Base-by-base conservation (phyloP, 805 yeast genomes). In the Dipodascopsis tothii region DNA sequence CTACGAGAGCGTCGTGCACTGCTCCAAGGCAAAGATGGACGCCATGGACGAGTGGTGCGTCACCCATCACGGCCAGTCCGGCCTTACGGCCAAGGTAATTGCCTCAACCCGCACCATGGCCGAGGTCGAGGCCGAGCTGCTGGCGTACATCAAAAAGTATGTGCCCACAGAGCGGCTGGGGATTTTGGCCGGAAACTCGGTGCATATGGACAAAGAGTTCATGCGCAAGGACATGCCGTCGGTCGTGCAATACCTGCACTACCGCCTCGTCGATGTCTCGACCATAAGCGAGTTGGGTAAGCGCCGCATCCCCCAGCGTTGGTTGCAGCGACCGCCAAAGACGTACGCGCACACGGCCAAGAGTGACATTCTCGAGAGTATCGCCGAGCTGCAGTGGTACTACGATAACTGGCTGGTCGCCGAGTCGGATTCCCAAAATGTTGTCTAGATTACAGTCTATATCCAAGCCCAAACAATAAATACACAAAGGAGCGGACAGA, bases 241-340 rank as follows among this genome's bases (percentile, higher is more conserved):
- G 38, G 80, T 85, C 5, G 61, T 59, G 16, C 72, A 73, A 18
- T 74, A 67, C 50, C 56, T 78, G 35, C 78, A 74, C 59, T 92
- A 92, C 60, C 73, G 99, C 43, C 71, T 88, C 33, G 74, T 92
- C 33, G 99, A 92, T 58, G 98, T 92, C 14, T 80, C 94, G n/a
- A 70, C 87, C 1, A 67, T 92, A 37, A 75, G 78, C 73, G 98
- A 92, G 63, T 65, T 87, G 14, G 81, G 88, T 0, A 68, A 65
- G 37, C 77, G 97, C 56, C 88, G 83, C 59, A 85, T 85, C 60
- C 82, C 84, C 1, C 66, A 62, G 3, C 63, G 87, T 39, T 69
- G 81, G 64, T 61, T 61, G 45, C 58, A 56, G 44, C 69, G 65
- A 53, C 97, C 90, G 4, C 68, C 63, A 32, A 92, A 94, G 64